phyloP scores from a whole-genome alignment of 2,329 filamentous ascomycete species.

The Arthrobotrys iridis region DNA sequence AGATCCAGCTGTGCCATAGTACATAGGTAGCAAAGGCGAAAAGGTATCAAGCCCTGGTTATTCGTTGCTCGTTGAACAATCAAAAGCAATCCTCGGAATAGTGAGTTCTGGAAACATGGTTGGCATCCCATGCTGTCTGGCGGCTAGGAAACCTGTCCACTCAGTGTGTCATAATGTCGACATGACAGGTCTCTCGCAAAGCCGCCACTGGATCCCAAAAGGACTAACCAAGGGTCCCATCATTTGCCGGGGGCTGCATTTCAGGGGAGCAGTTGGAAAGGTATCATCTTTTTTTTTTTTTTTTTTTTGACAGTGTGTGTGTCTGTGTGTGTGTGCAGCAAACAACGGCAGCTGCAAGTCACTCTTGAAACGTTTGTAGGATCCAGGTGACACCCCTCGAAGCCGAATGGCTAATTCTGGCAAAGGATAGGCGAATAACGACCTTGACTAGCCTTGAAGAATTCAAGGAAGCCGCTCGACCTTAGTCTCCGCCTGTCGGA shows the following conservation, averaged over 20 bases:
- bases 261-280: conserved; percentile 14
- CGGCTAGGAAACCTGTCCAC: conserved; percentile 27
- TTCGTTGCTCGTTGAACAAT: conserved; percentile 3
- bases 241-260: conserved; percentile 11
- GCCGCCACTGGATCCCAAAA: conserved; percentile 6
- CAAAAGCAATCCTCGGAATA: background rate
- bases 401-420: conserved; percentile 17
- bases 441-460: conserved; percentile 10
- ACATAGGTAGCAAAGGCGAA: background rate
- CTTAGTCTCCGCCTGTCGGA: conserved; percentile 12
- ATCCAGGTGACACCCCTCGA: conserved; percentile 18
- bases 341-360: conserved; percentile 27
- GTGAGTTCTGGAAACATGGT: conserved; percentile 10
- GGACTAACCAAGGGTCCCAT: conserved; percentile 4
- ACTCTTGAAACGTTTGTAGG: conserved; percentile 26
- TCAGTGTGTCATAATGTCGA: conserved; percentile 51
- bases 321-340: background rate
- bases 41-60: background rate
- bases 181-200: conserved; percentile 28
- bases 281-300: conserved; percentile 9
- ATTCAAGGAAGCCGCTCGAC: background rate
- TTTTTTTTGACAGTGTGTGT: too few species aligned
- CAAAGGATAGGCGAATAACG: conserved; percentile 21
- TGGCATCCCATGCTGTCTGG: conserved; percentile 25
- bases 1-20: too few species aligned